Base-by-base conservation (phyloP, 1,284 basidiomycete species). In the Mycosarcoma maydis region DNA sequence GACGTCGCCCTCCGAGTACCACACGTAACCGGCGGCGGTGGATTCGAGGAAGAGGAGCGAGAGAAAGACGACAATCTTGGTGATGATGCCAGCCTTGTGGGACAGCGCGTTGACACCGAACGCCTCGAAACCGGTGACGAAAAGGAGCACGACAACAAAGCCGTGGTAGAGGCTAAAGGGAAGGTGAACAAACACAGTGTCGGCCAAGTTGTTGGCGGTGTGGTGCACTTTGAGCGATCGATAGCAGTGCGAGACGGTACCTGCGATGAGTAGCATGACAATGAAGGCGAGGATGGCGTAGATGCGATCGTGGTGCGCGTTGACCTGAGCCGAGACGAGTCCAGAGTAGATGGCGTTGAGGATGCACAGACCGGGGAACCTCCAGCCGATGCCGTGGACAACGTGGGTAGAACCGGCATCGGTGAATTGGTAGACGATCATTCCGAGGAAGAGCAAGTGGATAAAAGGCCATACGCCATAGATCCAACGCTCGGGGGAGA, bases 21-120 rank as follows among this genome's bases (percentile, higher is more conserved):
- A 91, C 2, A 75, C 92, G 82, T 97, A 96, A 1, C 91, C 90
- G 7, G 90, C 91, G 0, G 92, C 90, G 11, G 94, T 96, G 19
- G 88, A 90, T 83, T 95, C 93, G 67, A 97, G 89, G 89, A 96
- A 95, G 85, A 96, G 88, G 87, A 92, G 83, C 66, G 87, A 90
- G 40, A 96, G 87, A 88, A 96, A 95, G 57, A 94, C 93, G 72
- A 94, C 91, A 75, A 92, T 88, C 82, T 95, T 94, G 80, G 92
- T 95, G 88, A 92, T 92, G 58, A 94, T 84, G 23, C 92, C 92
- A 1, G 92, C 88, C 37, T 83, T 83, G 71, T 90, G 85, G 44
- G 82, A 83, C 71, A 85, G 77, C 0, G 90, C 88, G 81, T 94
- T 87, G 59, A 89, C 88, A 68, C 94, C 94, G 76, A 95, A 95